A percentile compares a stretch with the other conserved stretches of the same genome.
Conservation (phyloP, 1,284 basidiomycete genomes). For the Kwoniella shivajii region DNA sequence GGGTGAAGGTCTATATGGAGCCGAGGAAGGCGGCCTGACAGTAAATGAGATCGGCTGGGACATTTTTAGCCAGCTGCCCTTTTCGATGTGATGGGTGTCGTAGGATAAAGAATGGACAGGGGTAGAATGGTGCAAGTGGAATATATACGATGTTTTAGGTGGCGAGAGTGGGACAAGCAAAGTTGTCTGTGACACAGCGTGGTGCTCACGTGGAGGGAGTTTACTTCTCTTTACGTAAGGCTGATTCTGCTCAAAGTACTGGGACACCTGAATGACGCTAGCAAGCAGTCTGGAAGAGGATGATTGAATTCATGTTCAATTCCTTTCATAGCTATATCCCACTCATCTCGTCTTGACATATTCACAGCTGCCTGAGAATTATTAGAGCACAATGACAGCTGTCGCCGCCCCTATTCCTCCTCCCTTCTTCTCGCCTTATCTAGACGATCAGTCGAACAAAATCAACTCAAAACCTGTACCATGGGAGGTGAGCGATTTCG, state of each 20-base stretch:
- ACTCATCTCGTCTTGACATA: neutral
- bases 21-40: slow-evolving; percentile 41
- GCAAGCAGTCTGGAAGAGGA: no score
- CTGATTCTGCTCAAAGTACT: no score
- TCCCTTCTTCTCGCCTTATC: slow-evolving; percentile 76
- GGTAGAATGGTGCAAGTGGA: no score
- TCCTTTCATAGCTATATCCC: neutral
- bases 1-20: slow-evolving; percentile 33
- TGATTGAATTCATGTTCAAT: no score
- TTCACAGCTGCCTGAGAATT: neutral
- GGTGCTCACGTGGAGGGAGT: no score
- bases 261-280: no score
- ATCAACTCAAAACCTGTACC: slow-evolving; percentile 88
- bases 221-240: no score
- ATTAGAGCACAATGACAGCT: slow-evolving; percentile 27
- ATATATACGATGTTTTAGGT: neutral
- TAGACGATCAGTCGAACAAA: slow-evolving; percentile 83
- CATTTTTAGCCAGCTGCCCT: slow-evolving; percentile 28
- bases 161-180: neutral
- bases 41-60: slow-evolving; percentile 52
- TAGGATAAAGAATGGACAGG: no score
- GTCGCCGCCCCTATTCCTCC: slow-evolving; percentile 64
- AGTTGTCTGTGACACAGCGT: no score
- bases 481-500: slow-evolving; percentile 76
- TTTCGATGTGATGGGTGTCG: neutral